Conservation (phyloP, 2,329 filamentous ascomycete genomes). For the Penicillium digitatum region DNA sequence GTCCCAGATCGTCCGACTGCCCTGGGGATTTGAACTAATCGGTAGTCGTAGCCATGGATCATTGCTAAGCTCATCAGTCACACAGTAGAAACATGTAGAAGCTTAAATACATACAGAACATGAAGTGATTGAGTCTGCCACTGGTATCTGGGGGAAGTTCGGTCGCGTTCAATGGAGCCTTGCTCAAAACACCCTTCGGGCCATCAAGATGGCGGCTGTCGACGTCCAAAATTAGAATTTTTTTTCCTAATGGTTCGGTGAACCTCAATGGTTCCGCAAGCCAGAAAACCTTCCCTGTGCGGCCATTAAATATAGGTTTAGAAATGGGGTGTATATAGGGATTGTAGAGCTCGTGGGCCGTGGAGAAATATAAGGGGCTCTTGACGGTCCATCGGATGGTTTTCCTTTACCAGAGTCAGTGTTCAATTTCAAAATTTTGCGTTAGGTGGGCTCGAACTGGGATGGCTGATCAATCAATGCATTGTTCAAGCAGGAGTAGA, state of each 20-base stretch:
- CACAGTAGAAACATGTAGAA: not conserved
- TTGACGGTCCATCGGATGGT: not conserved
- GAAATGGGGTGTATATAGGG: not conserved
- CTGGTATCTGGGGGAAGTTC: conserved; percentile 2
- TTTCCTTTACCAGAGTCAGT: not conserved
- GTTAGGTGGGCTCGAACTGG: not conserved
- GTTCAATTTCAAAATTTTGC: not conserved
- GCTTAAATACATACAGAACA: conserved; percentile 30
- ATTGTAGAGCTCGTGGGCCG: not conserved
- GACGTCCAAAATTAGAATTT: conserved; percentile 15
- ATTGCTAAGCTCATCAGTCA: not conserved
- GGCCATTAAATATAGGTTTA: not conserved
- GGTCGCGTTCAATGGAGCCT: conserved; percentile 1
- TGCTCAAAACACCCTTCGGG: conserved; percentile 13
- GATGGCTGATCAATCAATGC: not conserved
- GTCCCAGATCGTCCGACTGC: conserved; percentile 48
- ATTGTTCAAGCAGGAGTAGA: not conserved
- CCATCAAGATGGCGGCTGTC: conserved; percentile 15
- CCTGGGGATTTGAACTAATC: conserved; percentile 45
- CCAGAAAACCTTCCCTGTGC: not conserved
- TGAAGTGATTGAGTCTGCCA: conserved; percentile 39
- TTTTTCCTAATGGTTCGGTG: conserved; percentile 8
- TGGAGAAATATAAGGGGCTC: not conserved
- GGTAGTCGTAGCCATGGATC: conserved; percentile 6
- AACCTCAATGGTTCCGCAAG: conserved; percentile 1